These are phyloP conservation scores for Botrytis sinoallii DNA, from an alignment of 2,329 filamentous ascomycete genomes.

Conservation along the genomic window DNA sequence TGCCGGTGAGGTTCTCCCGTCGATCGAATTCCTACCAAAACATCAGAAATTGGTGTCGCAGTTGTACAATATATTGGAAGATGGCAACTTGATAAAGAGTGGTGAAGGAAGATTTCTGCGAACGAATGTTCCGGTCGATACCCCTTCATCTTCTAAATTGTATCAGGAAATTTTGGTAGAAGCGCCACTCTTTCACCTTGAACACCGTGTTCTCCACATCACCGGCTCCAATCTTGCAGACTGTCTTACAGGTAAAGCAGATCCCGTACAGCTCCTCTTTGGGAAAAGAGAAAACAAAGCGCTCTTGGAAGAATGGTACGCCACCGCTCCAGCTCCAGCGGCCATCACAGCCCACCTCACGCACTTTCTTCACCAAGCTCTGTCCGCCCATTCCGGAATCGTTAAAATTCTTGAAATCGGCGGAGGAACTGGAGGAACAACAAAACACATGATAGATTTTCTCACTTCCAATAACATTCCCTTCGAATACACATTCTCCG, in stretches of 20 bases:
- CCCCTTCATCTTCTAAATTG: slow-evolving; percentile 25
- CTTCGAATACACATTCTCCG: slow-evolving; percentile 45
- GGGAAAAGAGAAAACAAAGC: slow-evolving; percentile 23
- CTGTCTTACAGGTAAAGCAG: slow-evolving; percentile 24
- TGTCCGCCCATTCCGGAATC: background rate
- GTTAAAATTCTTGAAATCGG: slow-evolving; percentile 39
- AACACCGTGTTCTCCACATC: slow-evolving; percentile 31
- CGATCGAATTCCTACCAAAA: background rate
- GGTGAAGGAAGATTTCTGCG: background rate
- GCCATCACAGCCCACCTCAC: background rate
- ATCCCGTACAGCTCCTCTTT: slow-evolving; percentile 31
- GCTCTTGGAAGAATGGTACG: background rate
- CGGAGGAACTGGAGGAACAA: background rate
- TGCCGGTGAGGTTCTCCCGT: background rate
- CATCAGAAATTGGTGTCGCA: background rate
- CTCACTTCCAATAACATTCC: slow-evolving; percentile 41
- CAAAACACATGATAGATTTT: slow-evolving; percentile 38
- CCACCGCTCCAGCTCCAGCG: background rate
- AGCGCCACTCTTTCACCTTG: slow-evolving; percentile 31
- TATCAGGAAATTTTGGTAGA: slow-evolving; percentile 31
- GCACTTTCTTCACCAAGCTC: background rate
- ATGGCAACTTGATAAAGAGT: background rate
- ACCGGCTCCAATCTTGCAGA: slow-evolving; percentile 25
- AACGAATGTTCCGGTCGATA: slow-evolving; percentile 21
- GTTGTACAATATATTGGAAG: background rate